Conservation (phyloP, 2,329 filamentous ascomycete species). For the Catunica adiposa region DNA sequence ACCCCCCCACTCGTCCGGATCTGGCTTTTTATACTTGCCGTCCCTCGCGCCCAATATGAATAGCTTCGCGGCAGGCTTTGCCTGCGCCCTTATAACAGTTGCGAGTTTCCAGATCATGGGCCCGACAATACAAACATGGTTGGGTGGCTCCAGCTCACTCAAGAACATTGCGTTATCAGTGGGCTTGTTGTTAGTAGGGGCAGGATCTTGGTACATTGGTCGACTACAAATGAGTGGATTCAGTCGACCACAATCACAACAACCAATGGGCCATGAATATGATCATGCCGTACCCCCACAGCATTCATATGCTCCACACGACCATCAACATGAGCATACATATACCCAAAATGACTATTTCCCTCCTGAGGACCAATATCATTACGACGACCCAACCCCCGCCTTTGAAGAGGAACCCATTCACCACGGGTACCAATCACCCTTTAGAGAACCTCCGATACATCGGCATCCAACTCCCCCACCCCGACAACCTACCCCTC, state of each 20-base stretch:
- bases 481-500: slow-evolving; percentile 10
- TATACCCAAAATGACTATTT: slow-evolving; percentile 20
- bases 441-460: slow-evolving; percentile 6
- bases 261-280: slow-evolving; percentile 6
- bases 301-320: slow-evolving; percentile 16
- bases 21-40: slow-evolving; percentile 86
- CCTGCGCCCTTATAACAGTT: slow-evolving; percentile 55
- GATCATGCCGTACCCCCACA: slow-evolving; percentile 17
- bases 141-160: slow-evolving; percentile 50
- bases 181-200: slow-evolving; percentile 54
- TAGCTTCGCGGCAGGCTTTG: slow-evolving; percentile 79
- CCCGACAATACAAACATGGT: slow-evolving; percentile 60
- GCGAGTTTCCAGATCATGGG: slow-evolving; percentile 56
- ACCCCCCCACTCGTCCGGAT: slow-evolving; percentile 74
- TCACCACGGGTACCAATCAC: slow-evolving; percentile 15
- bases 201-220: slow-evolving; percentile 55
- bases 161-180: slow-evolving; percentile 59
- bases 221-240: slow-evolving; percentile 22
- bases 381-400: slow-evolving; percentile 17
- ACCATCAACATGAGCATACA: slow-evolving; percentile 14
- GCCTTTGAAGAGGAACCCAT: slow-evolving; percentile 14
- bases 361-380: slow-evolving; percentile 23
- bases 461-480: no score
- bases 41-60: slow-evolving; percentile 73
- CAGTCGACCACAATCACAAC: slow-evolving; percentile 11